Base-by-base conservation (phyloP, 352 stramenopile species). In the Phytophthora sp. region DNA sequence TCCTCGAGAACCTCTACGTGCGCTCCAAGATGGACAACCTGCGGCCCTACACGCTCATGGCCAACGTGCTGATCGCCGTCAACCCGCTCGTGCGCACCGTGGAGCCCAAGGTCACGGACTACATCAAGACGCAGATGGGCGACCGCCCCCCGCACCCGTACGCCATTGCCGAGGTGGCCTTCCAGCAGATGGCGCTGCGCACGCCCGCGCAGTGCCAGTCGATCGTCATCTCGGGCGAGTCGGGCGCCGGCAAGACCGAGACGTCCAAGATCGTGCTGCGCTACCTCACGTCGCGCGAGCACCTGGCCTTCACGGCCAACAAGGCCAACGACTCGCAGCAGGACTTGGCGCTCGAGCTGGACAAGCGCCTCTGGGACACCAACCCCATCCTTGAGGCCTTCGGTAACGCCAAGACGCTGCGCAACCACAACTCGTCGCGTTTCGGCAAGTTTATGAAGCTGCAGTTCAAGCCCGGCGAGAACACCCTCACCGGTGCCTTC, bases 381-480 rank as follows among this genome's bases (percentile, higher is more conserved):
- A 97, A 97, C 72, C 88, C 89, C 42, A 94, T 97, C 42, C 67
- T 96, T 15, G 86, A 96, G 67, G 84, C 87, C 3, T 96, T 96
- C 32, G 87, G 87, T 48, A 96, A 96, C 69, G 87, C 87, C 54
- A 96, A 96, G 73, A 96, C 87, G 28, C 66, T 94, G 55, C 86
- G 87, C 24, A 96, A 96, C 71, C 80, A 96, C 72, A 96, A 96
- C 67, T 94, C 84, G 53, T 91, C 77, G 42, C 85, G 87, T 31
- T 96, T 96, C 48, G 87, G 87, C 41, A 94, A 94, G 72, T 96
- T 94, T 45, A 95, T 95, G 85, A 95, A 95, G 79, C 74, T 97
- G 34, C 84, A 96, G 72, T 97, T 97, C 72, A 66, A 85, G 58
- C 79, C 82, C 1, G 69, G 84, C 32, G 79, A 70, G 23, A 88